Evolutionary conservation across 768 basidiomycete genomes (phyloP).

Genomic region (Sarcomyxa edulis): DNA sequence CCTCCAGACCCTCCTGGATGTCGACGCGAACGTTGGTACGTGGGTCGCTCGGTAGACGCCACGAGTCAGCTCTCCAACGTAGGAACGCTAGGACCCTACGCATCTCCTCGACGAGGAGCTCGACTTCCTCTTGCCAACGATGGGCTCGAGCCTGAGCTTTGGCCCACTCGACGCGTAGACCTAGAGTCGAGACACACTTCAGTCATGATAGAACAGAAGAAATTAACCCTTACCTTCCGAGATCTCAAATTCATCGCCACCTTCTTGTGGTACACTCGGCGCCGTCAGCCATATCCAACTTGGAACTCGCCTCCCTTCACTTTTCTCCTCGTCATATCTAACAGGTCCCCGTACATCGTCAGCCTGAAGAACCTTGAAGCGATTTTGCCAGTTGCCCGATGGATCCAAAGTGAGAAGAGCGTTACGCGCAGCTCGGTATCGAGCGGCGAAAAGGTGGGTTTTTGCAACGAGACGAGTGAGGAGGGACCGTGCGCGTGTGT

Average conservation of each 20-base stretch:
- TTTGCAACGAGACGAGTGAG: conserved; percentile 5
- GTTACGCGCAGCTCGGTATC: conserved; percentile 3
- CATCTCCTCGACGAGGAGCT: conserved; percentile 24
- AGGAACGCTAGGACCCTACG: conserved; percentile 13
- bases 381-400: conserved; percentile 1
- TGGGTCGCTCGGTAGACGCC: background rate
- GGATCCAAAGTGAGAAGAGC: conserved; percentile 6
- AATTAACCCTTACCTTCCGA: background rate
- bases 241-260: background rate
- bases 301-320: conserved; percentile 4
- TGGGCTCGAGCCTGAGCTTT: conserved; percentile 13
- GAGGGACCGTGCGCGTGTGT: conserved; percentile 4
- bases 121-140: conserved; percentile 19
- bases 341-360: conserved; percentile 3
- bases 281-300: conserved; percentile 7
- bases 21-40: background rate
- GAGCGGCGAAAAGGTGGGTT: background rate
- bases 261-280: background rate
- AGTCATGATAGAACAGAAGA: background rate
- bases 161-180: conserved; percentile 16
- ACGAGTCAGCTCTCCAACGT: conserved; percentile 12
- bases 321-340: conserved; percentile 4
- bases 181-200: background rate
- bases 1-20: conserved; percentile 4
- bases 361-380: background rate